These are phyloP conservation scores for Leucogyrophana mollusca DNA, from an alignment of 768 basidiomycete species.

Conservation along the genomic window DNA sequence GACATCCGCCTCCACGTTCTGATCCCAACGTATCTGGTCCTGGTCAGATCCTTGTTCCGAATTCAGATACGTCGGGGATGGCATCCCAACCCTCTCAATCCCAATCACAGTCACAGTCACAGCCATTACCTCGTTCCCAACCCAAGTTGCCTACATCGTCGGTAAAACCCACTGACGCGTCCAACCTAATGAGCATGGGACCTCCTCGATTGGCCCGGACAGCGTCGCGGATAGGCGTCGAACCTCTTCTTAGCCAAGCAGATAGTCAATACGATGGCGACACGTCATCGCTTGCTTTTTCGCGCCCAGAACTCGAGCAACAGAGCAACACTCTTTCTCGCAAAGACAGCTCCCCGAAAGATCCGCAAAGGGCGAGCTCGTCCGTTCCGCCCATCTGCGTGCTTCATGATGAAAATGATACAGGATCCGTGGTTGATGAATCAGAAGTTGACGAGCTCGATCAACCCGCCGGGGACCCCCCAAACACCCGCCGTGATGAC, in stretches of 20 bases:
- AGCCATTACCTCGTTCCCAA: slow-evolving; percentile 19
- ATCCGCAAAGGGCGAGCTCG: too few species aligned
- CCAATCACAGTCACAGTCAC: slow-evolving; percentile 33
- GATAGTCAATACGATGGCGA: not conserved
- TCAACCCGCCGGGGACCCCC: not conserved
- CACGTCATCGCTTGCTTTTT: too few species aligned
- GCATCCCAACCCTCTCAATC: slow-evolving; percentile 32
- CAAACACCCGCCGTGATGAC: not conserved
- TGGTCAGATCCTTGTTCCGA: slow-evolving; percentile 49
- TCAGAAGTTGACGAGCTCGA: not conserved
- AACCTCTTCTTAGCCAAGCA: not conserved
- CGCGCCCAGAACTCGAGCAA: too few species aligned
- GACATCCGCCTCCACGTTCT: slow-evolving; percentile 29
- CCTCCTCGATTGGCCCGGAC: too few species aligned
- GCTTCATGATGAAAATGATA: too few species aligned
- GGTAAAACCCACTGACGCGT: too few species aligned
- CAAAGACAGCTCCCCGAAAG: too few species aligned
- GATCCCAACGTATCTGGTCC: slow-evolving; percentile 31
- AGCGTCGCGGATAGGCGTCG: too few species aligned
- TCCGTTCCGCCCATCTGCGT: too few species aligned
- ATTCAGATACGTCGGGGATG: slow-evolving; percentile 50
- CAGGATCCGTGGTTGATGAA: not conserved
- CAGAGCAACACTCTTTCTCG: too few species aligned
- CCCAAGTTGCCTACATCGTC: too few species aligned
- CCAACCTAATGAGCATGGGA: slow-evolving; percentile 3